These are phyloP conservation scores for Zizania latifolia DNA, from an alignment of 176 grass and related monocot genomes.

Conservation along the genomic window DNA sequence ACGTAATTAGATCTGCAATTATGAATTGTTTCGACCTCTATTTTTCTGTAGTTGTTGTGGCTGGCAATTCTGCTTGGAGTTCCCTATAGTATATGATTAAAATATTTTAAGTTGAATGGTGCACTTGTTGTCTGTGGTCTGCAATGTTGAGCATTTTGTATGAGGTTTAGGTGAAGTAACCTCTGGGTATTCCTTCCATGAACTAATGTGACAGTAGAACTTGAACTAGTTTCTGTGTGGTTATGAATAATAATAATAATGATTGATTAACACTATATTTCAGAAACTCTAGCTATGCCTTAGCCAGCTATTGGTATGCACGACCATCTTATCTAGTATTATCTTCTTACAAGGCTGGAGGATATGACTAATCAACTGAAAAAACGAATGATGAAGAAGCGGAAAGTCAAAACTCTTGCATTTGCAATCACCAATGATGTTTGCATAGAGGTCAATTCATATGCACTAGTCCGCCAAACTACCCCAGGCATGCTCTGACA, in stretches of 20 bases:
- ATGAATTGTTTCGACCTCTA: not conserved
- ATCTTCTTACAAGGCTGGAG: constrained; percentile 55
- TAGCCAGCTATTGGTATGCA: not conserved
- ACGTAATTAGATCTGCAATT: not conserved
- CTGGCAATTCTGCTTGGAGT: not conserved
- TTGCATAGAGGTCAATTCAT: constrained; percentile 91
- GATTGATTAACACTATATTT: not conserved
- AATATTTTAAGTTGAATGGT: not conserved
- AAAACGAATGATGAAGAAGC: constrained; percentile 88
- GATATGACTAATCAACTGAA: constrained; percentile 86
- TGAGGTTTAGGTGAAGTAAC: constrained; percentile 10
- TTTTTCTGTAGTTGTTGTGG: not conserved
- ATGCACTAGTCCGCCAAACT: constrained; percentile 73
- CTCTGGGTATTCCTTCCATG: not conserved
- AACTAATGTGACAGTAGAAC: constrained; percentile 16
- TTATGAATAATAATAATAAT: constrained; percentile 2
- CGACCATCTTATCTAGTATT: constrained; percentile 14
- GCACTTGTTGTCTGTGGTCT: not conserved
- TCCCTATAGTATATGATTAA: not conserved
- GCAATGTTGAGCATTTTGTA: not conserved
- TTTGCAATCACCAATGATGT: constrained; percentile 78
- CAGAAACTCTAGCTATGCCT: not conserved
- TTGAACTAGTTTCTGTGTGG: not conserved
- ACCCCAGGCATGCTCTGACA: constrained; percentile 51
- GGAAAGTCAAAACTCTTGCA: constrained; percentile 79